Evolutionary conservation across 495 filamentous ascomycete species (phyloP).

Genomic region (Tirmania nivea): DNA sequence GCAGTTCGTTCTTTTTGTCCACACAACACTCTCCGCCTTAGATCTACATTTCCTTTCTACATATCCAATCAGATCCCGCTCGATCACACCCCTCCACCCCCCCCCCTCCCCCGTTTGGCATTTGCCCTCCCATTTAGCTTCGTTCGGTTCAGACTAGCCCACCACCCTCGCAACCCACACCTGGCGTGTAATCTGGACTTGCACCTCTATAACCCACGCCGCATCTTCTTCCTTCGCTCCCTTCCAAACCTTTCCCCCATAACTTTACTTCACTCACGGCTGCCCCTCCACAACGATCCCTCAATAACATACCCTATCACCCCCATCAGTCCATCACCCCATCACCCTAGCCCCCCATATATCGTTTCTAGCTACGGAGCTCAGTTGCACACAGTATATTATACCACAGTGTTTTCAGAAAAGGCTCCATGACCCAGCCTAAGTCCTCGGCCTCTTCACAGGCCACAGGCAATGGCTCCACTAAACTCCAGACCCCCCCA

Average conservation of each 20-base stretch:
- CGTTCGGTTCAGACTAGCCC: not conserved
- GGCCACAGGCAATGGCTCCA: constrained; percentile 16
- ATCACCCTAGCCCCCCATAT: constrained; percentile 13
- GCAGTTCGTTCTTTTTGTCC: too few species aligned
- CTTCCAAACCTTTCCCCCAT: constrained; percentile 2
- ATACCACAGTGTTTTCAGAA: constrained; percentile 1
- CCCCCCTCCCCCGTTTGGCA: not conserved
- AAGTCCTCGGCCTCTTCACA: constrained; percentile 14
- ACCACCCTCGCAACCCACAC: constrained; percentile 8
- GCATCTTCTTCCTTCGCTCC: not conserved
- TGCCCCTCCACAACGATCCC: constrained; percentile 21
- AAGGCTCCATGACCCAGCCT: constrained; percentile 17
- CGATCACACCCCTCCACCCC: not conserved
- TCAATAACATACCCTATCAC: constrained; percentile 27
- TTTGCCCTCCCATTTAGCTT: not conserved
- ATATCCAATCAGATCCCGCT: not conserved
- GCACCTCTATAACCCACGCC: constrained; percentile 4
- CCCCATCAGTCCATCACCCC: constrained; percentile 18
- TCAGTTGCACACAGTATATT: constrained; percentile 4
- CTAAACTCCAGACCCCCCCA: constrained; percentile 1
- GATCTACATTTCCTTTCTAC: too few species aligned
- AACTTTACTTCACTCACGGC: constrained; percentile 4
- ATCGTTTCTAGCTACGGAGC: constrained; percentile 9
- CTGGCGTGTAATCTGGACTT: constrained; percentile 12
- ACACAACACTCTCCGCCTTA: too few species aligned